Evolutionary conservation across 2,329 filamentous ascomycete species (phyloP), one percentile per base, ranked within the genome.

Genomic region (Cercospora sojina): DNA sequence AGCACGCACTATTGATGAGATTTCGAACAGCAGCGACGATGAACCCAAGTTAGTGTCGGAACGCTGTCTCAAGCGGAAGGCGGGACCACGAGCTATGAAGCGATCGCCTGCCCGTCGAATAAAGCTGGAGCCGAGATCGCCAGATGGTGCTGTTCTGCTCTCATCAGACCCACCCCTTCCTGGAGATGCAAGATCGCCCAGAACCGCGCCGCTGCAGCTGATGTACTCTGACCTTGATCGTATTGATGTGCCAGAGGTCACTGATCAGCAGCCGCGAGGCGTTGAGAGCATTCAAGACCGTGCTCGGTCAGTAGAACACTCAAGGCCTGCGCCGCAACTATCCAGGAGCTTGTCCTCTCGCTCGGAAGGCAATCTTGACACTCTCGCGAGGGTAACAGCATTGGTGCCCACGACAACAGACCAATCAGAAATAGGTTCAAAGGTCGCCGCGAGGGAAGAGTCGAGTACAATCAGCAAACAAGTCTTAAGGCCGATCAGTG

Each of bases 1-100:
- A 16, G 32, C 16, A 13, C 23, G 41, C 35, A 35, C 31, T 25
- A 59, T 69, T 29, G 63, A 68, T 7, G 59, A 60, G 60, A 27
- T 55, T 20, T 38, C 31, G 9, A 20, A 58, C 31, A 67, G 64
- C 49, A 76, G 78, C n/a, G 79, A 82, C n/a, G 77, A 79, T 55
- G 69, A 76, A 16, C 81, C 81, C 4, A 69, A 79, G 23, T 72
- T 83, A 29, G 74, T 83, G 0, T 82, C 78, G 8, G 75, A 77
- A 53, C 75, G 80, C 23, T 76, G 77, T 1, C 71, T 83, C 9
- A 83, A 82, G 69, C 80, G 81, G 6, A 83, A 80, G 68, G 73
- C 77, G 18, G 51, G 62, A n/a, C 68, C 59, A 12, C 68, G 71
- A 51, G 65, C 69, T 1, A 66, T 62, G 9, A 71, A 60, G 2